Percentiles rank a stretch among this genome's conserved stretches.
Conservation (phyloP, 2,329 filamentous ascomycete species). For the Cytospora chrysosperma region DNA sequence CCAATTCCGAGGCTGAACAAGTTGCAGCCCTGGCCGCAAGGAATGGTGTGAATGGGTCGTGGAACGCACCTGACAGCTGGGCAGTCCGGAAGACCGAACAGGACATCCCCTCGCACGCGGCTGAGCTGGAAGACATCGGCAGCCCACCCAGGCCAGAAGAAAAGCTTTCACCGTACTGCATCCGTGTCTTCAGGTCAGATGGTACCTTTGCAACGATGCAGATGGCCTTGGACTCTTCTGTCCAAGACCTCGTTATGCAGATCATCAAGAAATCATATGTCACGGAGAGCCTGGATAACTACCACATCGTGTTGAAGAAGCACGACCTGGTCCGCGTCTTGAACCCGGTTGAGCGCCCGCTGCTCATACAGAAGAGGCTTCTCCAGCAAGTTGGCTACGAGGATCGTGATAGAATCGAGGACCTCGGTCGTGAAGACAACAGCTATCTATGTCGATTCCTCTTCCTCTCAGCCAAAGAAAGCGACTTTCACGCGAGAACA, state of each 20-base stretch:
- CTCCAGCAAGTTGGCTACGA: conserved; percentile 91
- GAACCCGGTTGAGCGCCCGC: conserved; percentile 72
- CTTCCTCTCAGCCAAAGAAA: conserved; percentile 86
- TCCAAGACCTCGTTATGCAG: conserved; percentile 82
- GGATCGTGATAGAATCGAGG: conserved; percentile 81
- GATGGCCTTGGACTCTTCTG: conserved; percentile 77
- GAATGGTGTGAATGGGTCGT: conserved; percentile 57
- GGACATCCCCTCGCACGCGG: conserved; percentile 49
- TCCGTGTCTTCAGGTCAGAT: conserved; percentile 91
- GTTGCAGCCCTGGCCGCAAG: conserved; percentile 31
- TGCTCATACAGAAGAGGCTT: conserved; percentile 87
- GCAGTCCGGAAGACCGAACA: conserved; percentile 79
- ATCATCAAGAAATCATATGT: conserved; percentile 93
- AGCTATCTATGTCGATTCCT: conserved; percentile 96
- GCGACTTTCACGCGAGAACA: conserved; percentile 69
- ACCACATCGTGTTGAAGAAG: conserved; percentile 92
- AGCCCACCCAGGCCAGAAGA: conserved; percentile 70
- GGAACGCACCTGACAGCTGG: conserved; percentile 97
- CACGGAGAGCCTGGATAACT: conserved; percentile 86
- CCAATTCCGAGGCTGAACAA: conserved; percentile 44
- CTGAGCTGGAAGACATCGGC: conserved; percentile 67
- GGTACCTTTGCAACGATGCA: conserved; percentile 93
- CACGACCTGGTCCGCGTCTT: conserved; percentile 86
- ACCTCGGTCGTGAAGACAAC: conserved; percentile 94
- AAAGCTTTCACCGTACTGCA: conserved; percentile 77